Base-by-base conservation (phyloP, 345 rosid species). In the Moringa oleifera region DNA sequence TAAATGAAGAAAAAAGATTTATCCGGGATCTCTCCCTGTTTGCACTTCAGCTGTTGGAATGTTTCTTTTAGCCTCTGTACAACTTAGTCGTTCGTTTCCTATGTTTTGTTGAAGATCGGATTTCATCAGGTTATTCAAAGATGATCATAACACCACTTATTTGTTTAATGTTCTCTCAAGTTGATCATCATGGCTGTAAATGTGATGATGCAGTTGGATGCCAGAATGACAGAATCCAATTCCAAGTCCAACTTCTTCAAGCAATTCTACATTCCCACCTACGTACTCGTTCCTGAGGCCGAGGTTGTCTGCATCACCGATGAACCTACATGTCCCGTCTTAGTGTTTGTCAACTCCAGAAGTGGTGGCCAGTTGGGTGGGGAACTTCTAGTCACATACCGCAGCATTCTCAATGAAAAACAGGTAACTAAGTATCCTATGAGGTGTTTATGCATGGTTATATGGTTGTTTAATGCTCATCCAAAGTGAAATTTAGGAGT, bases 301-400 rank as follows among this genome's bases (percentile, higher is more conserved):
- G 67, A 78, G 24, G n/a, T 23, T 16, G 68, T 57, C 0, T 53
- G 33, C 18, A 63, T 25, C 64, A 65, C 62, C 1, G 62, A 46
- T 57, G 62, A 25, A 31, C 90, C 97, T 7, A 45, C 25, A 55
- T 81, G 68, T 58, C 97, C 98, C 0, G 77, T 86, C 51, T 56
- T 93, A 23, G 95, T 90, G 18, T 90, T 90, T 67, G 71, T 93
- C 70, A 93, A 93, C 77, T 83, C 97, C 73, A 90, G 71, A 71
- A 93, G 96, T 54, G 97, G 97, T 1, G 98, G 90, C 19, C 98
- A 86, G 71, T 83, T 90, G 54, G 97, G 98, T 53, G 90, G 87
- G 12, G 73, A 83, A 59, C 98, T 93, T 53, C 82, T 90, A 23
- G 53, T 63, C 8, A 87, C 96, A 36, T 89, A 78, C 72, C 85